Conservation (phyloP, 148 eudicot genomes). For the Selenicereus undatus region DNA sequence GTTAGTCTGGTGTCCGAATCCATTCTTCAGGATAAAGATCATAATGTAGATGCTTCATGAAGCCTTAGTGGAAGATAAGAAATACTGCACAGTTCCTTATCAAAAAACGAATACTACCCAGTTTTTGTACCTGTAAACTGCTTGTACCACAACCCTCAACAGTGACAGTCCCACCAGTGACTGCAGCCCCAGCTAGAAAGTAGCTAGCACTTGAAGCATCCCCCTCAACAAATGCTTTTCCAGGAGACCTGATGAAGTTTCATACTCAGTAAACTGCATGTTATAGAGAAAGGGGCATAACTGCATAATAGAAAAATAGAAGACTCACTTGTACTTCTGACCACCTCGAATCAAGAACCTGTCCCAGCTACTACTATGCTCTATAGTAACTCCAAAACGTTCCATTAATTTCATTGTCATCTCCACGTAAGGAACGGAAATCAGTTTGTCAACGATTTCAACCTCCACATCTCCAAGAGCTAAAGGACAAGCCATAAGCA, state of each 20-base stretch:
- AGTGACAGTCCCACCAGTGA: conserved; percentile 94
- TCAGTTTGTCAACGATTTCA: conserved; percentile 87
- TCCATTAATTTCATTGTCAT: conserved; percentile 98
- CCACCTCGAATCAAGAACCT: conserved; percentile 78
- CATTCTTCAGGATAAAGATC: neutral
- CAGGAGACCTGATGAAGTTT: conserved; percentile 66
- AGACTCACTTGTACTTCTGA: conserved; percentile 87
- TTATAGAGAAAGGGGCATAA: neutral
- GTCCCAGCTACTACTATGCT: conserved; percentile 75
- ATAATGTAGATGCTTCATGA: neutral
- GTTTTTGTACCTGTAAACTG: conserved; percentile 34
- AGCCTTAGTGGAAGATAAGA: neutral
- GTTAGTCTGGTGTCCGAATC: neutral
- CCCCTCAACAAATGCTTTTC: conserved; percentile 93
- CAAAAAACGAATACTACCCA: neutral
- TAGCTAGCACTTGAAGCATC: conserved; percentile 99
- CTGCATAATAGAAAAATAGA: conserved; percentile 2
- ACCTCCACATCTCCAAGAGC: conserved; percentile 90
- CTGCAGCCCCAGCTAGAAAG: conserved; percentile 94
- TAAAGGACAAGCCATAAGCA: conserved; percentile 95
- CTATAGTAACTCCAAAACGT: conserved; percentile 81
- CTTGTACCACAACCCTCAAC: conserved; percentile 98
- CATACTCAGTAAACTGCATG: neutral
- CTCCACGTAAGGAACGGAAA: conserved; percentile 96
- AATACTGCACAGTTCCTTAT: neutral